Conservation (phyloP, 2,329 filamentous ascomycete species). For the Colletotrichum acutatum region DNA sequence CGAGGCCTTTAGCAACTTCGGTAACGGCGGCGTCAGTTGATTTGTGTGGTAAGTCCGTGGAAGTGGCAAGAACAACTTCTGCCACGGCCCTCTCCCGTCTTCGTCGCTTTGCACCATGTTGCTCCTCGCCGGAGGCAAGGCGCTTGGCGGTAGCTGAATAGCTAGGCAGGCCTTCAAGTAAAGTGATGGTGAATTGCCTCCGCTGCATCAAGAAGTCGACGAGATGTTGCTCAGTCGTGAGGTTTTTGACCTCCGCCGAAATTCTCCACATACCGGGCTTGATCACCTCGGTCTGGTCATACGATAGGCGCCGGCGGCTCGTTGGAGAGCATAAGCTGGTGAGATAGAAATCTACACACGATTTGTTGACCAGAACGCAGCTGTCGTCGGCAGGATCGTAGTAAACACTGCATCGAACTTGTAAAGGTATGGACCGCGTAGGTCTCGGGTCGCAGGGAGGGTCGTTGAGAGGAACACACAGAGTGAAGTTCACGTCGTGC, state of each 20-base stretch:
- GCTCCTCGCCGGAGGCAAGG: neutral
- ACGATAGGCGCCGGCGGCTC: neutral
- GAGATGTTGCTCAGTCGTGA: neutral
- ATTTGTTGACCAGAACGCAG: neutral
- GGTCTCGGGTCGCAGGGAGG: neutral
- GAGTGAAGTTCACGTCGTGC: conserved; percentile 20
- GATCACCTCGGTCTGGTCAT: neutral
- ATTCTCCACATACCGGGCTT: neutral
- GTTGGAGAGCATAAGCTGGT: neutral
- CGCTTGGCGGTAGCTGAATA: neutral
- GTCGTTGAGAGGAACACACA: conserved; percentile 18
- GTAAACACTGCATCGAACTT: conserved; percentile 9
- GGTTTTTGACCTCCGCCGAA: neutral
- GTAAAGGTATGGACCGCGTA: conserved; percentile 3
- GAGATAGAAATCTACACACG: neutral
- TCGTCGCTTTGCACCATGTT: neutral
- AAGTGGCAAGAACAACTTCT: neutral
- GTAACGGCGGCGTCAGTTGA: neutral
- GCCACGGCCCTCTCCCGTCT: neutral
- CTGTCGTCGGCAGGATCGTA: conserved; percentile 14
- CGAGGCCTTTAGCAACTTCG: neutral
- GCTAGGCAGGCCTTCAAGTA: neutral
- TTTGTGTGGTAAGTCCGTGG: neutral
- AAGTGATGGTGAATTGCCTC: conserved; percentile 2
- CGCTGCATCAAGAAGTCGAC: neutral